Conservation (phyloP, 2,329 filamentous ascomycete genomes). For the Thelonectria blattea region DNA sequence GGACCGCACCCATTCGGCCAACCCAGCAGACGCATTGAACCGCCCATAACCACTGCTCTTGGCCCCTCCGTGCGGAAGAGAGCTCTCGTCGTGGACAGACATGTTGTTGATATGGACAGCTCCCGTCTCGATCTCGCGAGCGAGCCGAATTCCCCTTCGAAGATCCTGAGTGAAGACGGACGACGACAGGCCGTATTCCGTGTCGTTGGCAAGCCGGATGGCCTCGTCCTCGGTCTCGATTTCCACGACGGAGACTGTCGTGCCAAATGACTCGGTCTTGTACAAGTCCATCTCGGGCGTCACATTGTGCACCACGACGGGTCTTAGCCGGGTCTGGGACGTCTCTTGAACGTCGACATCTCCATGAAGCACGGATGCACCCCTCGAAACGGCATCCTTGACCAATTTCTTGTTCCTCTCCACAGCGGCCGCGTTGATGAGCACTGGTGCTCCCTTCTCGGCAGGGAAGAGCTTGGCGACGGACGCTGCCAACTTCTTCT, state of each 20-base stretch:
- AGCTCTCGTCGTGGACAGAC: slow-evolving; percentile 69
- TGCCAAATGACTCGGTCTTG: slow-evolving; percentile 77
- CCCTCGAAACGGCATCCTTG: slow-evolving; percentile 70
- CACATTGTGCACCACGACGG: slow-evolving; percentile 71
- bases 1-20: slow-evolving; percentile 67
- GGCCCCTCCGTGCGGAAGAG: slow-evolving; percentile 68
- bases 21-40: slow-evolving; percentile 59
- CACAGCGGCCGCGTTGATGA: slow-evolving; percentile 72
- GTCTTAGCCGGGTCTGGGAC: slow-evolving; percentile 57
- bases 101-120: slow-evolving; percentile 72
- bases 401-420: slow-evolving; percentile 71
- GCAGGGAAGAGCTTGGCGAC: slow-evolving; percentile 55
- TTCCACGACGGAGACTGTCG: slow-evolving; percentile 70
- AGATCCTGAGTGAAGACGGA: slow-evolving; percentile 77
- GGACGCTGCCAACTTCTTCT: slow-evolving; percentile 48
- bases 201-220: slow-evolving; percentile 77
- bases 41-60: slow-evolving; percentile 70
- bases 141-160: slow-evolving; percentile 62
- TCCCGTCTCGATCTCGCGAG: slow-evolving; percentile 68
- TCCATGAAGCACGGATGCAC: slow-evolving; percentile 59
- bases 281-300: slow-evolving; percentile 73
- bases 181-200: slow-evolving; percentile 75
- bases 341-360: slow-evolving; percentile 41
- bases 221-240: slow-evolving; percentile 76
- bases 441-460: slow-evolving; percentile 68